Conservation (phyloP, 2,329 filamentous ascomycete species). For the Clonostachys byssicola region DNA sequence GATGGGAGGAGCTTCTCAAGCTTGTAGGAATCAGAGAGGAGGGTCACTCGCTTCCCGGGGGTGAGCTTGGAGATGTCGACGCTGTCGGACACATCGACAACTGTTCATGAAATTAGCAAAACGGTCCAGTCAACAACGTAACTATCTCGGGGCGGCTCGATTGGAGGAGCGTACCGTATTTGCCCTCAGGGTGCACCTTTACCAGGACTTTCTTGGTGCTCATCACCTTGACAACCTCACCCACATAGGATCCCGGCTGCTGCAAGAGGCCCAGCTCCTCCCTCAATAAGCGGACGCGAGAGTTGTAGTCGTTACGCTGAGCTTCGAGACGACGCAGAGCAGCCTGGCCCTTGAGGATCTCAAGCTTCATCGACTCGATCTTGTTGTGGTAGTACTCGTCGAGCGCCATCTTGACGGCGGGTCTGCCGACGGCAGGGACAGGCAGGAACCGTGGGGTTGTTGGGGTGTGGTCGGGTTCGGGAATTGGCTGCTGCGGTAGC, state of each 20-base stretch:
- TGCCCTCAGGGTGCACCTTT: slow-evolving; percentile 98
- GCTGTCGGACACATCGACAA: slow-evolving; percentile 91
- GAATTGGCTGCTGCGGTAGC: neutral
- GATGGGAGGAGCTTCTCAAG: slow-evolving; percentile 98
- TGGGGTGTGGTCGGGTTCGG: neutral
- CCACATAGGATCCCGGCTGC: slow-evolving; percentile 96
- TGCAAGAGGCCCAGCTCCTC: slow-evolving; percentile 95
- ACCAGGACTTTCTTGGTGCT: slow-evolving; percentile 98
- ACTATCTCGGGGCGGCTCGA: neutral
- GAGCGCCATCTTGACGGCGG: slow-evolving; percentile 76
- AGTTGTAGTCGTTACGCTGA: slow-evolving; percentile 99
- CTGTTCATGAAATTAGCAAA: slow-evolving; percentile 36
- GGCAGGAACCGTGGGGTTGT: neutral
- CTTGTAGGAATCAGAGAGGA: slow-evolving; percentile 97
- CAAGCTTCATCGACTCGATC: slow-evolving; percentile 99
- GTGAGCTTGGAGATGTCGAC: slow-evolving; percentile 96
- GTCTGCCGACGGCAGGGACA: slow-evolving; percentile 2
- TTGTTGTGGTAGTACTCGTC: slow-evolving; percentile 99
- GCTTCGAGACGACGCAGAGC: slow-evolving; percentile 92
- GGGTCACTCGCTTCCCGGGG: slow-evolving; percentile 92
- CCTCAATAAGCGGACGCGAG: slow-evolving; percentile 85
- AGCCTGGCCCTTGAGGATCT: slow-evolving; percentile 98
- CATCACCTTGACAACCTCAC: slow-evolving; percentile 99
- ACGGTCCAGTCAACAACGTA: neutral
- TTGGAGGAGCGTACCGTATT: slow-evolving; percentile 75